Evolutionary conservation across 2,329 filamentous ascomycete species (phyloP).

Genomic region (Fusarium ramigenum): DNA sequence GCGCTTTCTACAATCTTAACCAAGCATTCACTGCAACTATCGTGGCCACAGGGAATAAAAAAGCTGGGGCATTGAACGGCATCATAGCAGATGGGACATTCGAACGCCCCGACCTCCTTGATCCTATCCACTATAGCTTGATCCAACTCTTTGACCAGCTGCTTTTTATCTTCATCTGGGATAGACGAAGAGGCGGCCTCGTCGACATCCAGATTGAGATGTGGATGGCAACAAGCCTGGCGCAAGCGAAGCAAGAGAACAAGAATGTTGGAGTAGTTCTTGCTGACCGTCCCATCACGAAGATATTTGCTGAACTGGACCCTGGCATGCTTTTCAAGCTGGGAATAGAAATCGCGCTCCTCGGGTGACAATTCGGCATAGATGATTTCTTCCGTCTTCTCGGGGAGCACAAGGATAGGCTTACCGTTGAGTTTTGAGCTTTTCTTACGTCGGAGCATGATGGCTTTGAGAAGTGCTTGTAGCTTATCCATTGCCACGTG

Average conservation of each 20-base stretch:
- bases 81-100: slow-evolving; percentile 87
- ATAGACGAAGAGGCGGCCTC: slow-evolving; percentile 50
- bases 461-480: slow-evolving; percentile 79
- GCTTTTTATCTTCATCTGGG: slow-evolving; percentile 61
- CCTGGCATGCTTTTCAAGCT: slow-evolving; percentile 74
- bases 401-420: slow-evolving; percentile 80
- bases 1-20: slow-evolving; percentile 72
- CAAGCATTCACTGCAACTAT: slow-evolving; percentile 81
- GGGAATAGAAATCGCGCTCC: slow-evolving; percentile 81
- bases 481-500: slow-evolving; percentile 75
- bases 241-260: slow-evolving; percentile 84
- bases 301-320: slow-evolving; percentile 82
- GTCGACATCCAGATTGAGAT: slow-evolving; percentile 48
- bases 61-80: slow-evolving; percentile 78
- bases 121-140: slow-evolving; percentile 72
- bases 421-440: slow-evolving; percentile 80
- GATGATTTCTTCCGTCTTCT: slow-evolving; percentile 79
- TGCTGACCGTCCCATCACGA: slow-evolving; percentile 71
- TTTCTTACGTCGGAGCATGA: slow-evolving; percentile 86
- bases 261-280: slow-evolving; percentile 79
- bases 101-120: slow-evolving; percentile 67
- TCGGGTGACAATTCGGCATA: slow-evolving; percentile 76
- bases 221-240: slow-evolving; percentile 66
- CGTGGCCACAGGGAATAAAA: slow-evolving; percentile 85
- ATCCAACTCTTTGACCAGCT: slow-evolving; percentile 69